Evolutionary conservation across 352 stramenopile genomes (phyloP).

Genomic region (Phytophthora pistaciae): DNA sequence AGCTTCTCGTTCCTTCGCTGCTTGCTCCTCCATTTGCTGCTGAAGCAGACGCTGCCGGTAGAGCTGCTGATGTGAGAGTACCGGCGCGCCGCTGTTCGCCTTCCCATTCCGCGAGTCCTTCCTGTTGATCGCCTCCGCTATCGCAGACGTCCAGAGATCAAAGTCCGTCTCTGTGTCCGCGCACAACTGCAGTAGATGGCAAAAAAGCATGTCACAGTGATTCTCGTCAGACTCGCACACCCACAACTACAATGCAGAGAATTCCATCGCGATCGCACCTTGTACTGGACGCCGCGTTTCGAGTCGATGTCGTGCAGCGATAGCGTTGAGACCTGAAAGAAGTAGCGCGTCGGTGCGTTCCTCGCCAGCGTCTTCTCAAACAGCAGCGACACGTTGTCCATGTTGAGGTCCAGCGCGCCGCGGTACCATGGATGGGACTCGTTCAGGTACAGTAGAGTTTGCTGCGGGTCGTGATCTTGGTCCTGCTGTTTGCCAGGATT

Average conservation of each 20-base stretch:
- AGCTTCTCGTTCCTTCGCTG: conserved; percentile 22
- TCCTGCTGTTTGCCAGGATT: conserved; percentile 25
- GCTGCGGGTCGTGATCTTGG: conserved; percentile 40
- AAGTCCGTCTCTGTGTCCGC: conserved; percentile 82
- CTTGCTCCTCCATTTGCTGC: conserved; percentile 49
- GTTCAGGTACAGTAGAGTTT: conserved; percentile 78
- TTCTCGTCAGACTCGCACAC: conserved; percentile 15
- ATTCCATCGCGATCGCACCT: conserved; percentile 44
- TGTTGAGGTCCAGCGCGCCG: conserved; percentile 78
- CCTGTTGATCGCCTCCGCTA: conserved; percentile 79
- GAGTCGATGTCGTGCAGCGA: conserved; percentile 82
- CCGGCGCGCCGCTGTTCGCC: conserved; percentile 29
- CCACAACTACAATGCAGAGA: neutral
- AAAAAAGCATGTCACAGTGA: conserved; percentile 24
- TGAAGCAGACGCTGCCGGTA: conserved; percentile 78
- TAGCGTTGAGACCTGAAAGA: conserved; percentile 86
- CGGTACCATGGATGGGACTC: conserved; percentile 85
- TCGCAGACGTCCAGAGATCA: conserved; percentile 81
- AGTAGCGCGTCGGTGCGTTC: conserved; percentile 83
- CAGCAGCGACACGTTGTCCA: conserved; percentile 77
- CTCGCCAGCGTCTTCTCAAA: conserved; percentile 85
- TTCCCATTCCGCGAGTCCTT: conserved; percentile 58
- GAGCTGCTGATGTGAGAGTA: conserved; percentile 78
- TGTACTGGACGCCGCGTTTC: conserved; percentile 86
- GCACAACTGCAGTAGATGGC: conserved; percentile 50